These are phyloP conservation scores for Mallotus nudiflorus DNA, from an alignment of 345 rosid genomes.

Conservation along the genomic window DNA sequence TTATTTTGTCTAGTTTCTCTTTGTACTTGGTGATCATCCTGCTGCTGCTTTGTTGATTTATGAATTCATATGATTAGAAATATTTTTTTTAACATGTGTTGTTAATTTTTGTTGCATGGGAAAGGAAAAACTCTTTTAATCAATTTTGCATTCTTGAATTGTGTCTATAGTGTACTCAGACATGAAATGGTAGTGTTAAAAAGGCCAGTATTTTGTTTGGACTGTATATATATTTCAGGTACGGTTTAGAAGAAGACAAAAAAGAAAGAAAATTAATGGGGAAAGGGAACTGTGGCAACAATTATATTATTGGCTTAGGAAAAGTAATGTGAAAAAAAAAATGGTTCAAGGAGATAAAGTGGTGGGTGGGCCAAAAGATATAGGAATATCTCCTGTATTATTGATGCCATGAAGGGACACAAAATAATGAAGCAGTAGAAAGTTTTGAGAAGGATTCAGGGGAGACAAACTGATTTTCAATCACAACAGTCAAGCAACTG, in stretches of 20 bases:
- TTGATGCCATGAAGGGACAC: constrained; percentile 16
- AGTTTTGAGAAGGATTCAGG: constrained; percentile 8
- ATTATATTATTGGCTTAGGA: constrained; percentile 3
- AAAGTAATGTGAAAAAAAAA: constrained; percentile 17
- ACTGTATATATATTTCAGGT: not conserved
- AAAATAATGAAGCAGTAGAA: constrained; percentile 4
- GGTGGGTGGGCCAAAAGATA: constrained; percentile 24
- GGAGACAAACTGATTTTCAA: constrained; percentile 16
- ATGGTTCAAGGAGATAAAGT: constrained; percentile 4
- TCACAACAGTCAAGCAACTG: not conserved
- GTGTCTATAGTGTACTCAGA: no score
- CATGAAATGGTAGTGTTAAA: not conserved
- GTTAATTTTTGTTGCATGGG: no score
- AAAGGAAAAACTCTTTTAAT: no score
- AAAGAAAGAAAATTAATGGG: not conserved
- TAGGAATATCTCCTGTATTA: constrained; percentile 15
- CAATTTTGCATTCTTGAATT: not conserved
- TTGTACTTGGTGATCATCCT: not conserved
- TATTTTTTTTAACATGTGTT: not conserved
- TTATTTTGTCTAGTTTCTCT: not conserved
- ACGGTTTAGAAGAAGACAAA: not conserved
- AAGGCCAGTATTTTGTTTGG: not conserved
- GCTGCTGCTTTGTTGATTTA: not conserved
- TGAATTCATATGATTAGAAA: not conserved
- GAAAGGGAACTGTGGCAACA: not conserved